A percentile compares a stretch with the other conserved stretches of the same genome.
Conservation (phyloP, 164 flowering plant genomes). For the Brasenia schreberi region DNA sequence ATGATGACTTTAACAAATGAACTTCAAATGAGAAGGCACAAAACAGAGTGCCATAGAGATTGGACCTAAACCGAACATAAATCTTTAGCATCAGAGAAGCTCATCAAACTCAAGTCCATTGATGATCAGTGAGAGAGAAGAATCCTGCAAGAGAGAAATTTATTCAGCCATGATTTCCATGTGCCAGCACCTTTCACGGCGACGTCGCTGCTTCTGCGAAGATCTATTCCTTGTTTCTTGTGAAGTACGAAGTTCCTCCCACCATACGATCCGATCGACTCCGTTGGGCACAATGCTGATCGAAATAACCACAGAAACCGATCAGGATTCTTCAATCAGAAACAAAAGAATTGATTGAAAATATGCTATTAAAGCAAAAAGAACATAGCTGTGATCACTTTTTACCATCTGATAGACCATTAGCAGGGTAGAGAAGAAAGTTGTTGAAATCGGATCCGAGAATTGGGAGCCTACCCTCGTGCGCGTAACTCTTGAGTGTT, state of each 20-base stretch:
- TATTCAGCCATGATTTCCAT: conserved; percentile 5
- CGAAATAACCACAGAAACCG: too few relatives aligned
- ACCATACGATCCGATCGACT: conserved; percentile 36
- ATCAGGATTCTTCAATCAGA: too few relatives aligned
- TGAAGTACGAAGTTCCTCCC: conserved; percentile 7
- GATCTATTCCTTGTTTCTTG: conserved; percentile 2
- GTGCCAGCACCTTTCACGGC: neutral
- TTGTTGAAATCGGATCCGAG: conserved; percentile 42
- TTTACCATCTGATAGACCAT: conserved; percentile 26
- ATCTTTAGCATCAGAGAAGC: neutral
- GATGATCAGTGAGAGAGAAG: conserved; percentile 1
- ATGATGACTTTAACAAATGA: too few relatives aligned
- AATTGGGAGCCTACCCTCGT: conserved; percentile 55
- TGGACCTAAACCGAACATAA: neutral
- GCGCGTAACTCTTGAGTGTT: conserved; percentile 44
- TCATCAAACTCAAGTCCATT: neutral
- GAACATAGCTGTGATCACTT: neutral
- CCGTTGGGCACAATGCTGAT: conserved; percentile 31
- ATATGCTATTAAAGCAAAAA: too few relatives aligned
- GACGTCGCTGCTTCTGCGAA: neutral
- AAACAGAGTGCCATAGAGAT: too few relatives aligned
- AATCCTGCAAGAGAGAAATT: neutral
- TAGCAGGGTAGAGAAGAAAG: conserved; percentile 38
- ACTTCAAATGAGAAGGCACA: too few relatives aligned
- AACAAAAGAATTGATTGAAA: too few relatives aligned